Evolutionary conservation across 2,329 filamentous ascomycete species (phyloP).

Genomic region (Orbilia blumenaviensis): DNA sequence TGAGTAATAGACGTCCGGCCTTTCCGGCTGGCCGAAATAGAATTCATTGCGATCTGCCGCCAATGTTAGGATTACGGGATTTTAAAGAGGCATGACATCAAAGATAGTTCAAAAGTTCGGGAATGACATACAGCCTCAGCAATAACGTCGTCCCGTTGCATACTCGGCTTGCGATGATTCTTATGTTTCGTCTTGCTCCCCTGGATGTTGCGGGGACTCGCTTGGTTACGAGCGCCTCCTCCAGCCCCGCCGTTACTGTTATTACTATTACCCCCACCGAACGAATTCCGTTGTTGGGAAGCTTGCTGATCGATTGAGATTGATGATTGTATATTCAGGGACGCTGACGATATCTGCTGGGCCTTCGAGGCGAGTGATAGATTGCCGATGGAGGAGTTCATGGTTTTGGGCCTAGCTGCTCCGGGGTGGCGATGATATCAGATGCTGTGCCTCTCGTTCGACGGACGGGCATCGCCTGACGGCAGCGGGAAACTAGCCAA

Average conservation of each 20-base stretch:
- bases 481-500: neutral
- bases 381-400: conserved; percentile 48
- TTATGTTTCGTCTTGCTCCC: conserved; percentile 82
- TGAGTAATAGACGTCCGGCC: conserved; percentile 98
- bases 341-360: conserved; percentile 30
- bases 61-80: conserved; percentile 49
- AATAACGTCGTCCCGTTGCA: conserved; percentile 77
- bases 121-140: conserved; percentile 78
- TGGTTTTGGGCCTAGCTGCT: conserved; percentile 13
- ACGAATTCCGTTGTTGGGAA: conserved; percentile 47
- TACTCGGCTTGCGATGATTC: conserved; percentile 76
- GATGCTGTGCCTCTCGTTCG: neutral
- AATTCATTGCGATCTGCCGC: conserved; percentile 70
- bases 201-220: conserved; percentile 76
- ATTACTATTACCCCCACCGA: conserved; percentile 6
- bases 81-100: conserved; percentile 51
- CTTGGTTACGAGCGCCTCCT: conserved; percentile 23
- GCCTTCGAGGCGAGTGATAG: conserved; percentile 49
- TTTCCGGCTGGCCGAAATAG: conserved; percentile 73
- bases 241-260: conserved; percentile 3
- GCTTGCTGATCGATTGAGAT: conserved; percentile 39
- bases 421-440: conserved; percentile 25
- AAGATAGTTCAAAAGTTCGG: neutral
- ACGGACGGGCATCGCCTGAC: conserved; percentile 2
- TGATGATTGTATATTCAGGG: conserved; percentile 41